These are phyloP conservation scores for Epichloe sylvatica DNA, from an alignment of 2,329 filamentous ascomycete species.

Conservation along the genomic window DNA sequence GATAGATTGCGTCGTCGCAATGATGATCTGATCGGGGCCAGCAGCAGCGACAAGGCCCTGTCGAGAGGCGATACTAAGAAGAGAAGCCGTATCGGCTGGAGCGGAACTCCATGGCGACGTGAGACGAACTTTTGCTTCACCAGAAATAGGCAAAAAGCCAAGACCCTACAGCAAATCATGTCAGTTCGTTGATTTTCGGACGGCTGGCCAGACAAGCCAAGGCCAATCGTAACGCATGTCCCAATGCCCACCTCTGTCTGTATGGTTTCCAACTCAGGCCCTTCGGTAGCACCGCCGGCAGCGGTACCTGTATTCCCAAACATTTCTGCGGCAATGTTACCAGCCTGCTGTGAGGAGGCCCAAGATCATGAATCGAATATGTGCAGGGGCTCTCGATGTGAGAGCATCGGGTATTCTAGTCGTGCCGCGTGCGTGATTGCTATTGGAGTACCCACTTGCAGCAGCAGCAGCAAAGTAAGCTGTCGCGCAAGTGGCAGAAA, in stretches of 20 bases:
- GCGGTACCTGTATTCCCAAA: conserved; percentile 36
- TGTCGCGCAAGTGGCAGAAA: neutral
- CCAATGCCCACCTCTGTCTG: conserved; percentile 55
- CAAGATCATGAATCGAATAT: conserved; percentile 13
- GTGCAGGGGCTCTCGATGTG: neutral
- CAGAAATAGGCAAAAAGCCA: conserved; percentile 66
- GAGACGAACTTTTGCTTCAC: conserved; percentile 71
- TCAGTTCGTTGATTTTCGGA: neutral
- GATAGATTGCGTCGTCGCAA: conserved; percentile 65
- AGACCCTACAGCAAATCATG: conserved; percentile 39
- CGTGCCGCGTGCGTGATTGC: neutral
- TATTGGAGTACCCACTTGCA: neutral
- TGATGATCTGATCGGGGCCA: conserved; percentile 62
- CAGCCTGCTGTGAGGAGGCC: conserved; percentile 15
- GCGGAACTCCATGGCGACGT: conserved; percentile 65
- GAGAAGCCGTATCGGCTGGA: conserved; percentile 64
- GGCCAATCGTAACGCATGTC: neutral
- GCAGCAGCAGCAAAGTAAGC: neutral
- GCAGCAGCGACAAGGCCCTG: conserved; percentile 77
- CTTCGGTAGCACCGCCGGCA: conserved; percentile 30
- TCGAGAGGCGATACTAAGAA: conserved; percentile 68
- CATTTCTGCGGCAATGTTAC: conserved; percentile 36
- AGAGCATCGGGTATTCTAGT: neutral
- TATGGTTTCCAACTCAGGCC: conserved; percentile 61
- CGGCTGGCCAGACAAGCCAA: neutral